Percentiles rank a stretch among this genome's conserved stretches.
phyloP scores from a whole-genome alignment of 1,284 basidiomycete genomes.

The Anthracocystis walkeri region DNA sequence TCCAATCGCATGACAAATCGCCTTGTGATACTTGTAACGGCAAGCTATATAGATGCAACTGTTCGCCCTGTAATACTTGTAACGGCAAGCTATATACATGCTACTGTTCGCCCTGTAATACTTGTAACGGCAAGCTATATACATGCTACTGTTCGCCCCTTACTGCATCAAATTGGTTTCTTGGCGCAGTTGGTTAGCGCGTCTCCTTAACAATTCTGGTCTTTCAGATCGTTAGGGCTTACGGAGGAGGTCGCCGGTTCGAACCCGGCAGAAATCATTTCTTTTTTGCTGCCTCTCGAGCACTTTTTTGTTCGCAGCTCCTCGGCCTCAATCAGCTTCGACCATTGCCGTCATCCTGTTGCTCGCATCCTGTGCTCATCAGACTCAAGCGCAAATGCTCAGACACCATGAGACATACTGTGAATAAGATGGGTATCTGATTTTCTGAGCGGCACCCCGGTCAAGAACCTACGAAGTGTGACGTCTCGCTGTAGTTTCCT shows the following conservation, averaged over 20 bases:
- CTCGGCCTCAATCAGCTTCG: no score
- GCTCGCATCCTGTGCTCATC: no score
- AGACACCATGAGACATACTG: no score
- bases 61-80: no score
- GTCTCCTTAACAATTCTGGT: slow-evolving; percentile 55
- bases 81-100: no score
- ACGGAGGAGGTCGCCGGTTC: slow-evolving; percentile 59
- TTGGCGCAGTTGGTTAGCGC: slow-evolving; percentile 59
- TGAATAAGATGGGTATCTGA: not conserved
- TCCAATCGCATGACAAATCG: no score
- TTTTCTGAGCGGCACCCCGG: not conserved
- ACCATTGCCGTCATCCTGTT: no score
- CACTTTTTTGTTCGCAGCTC: not conserved
- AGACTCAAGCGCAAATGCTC: no score
- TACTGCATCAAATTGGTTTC: slow-evolving; percentile 24
- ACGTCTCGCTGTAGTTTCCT: slow-evolving; percentile 16
- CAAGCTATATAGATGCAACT: no score
- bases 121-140: not conserved
- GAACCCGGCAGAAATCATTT: slow-evolving; percentile 57
- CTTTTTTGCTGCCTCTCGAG: slow-evolving; percentile 9
- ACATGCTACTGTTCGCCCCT: not conserved
- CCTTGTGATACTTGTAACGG: no score
- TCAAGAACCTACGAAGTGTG: not conserved
- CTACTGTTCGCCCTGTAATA: no score
- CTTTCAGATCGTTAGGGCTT: slow-evolving; percentile 39